phyloP scores from a whole-genome alignment of 345 rosid species.

The Orychophragmus violaceus region DNA sequence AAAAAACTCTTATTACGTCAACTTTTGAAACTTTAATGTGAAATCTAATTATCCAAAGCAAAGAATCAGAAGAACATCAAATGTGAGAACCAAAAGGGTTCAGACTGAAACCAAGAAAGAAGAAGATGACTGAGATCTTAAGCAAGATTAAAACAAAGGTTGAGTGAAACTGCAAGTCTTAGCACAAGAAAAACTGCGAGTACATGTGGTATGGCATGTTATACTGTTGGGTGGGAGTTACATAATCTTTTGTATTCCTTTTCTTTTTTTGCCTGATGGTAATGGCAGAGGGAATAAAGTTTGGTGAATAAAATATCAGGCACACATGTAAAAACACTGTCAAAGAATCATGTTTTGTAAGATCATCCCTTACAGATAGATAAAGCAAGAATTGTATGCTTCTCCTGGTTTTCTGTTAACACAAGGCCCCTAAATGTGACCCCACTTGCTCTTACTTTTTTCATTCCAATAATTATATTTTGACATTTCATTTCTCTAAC shows the following conservation, averaged over 20 bases:
- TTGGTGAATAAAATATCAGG: slow-evolving; percentile 22
- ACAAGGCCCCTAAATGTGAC: slow-evolving; percentile 30
- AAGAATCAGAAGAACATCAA: neutral
- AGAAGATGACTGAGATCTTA: neutral
- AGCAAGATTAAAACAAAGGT: slow-evolving; percentile 3
- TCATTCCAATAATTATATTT: slow-evolving; percentile 9
- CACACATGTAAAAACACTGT: slow-evolving; percentile 28
- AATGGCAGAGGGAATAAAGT: slow-evolving; percentile 45
- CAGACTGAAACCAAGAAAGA: neutral
- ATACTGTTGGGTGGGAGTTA: slow-evolving; percentile 27
- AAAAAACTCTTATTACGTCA: neutral
- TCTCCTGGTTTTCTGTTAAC: slow-evolving; percentile 46
- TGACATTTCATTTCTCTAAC: slow-evolving; percentile 7
- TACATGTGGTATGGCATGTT: slow-evolving; percentile 30
- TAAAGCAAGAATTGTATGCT: slow-evolving; percentile 29
- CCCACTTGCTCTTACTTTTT: slow-evolving; percentile 36
- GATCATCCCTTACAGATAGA: slow-evolving; percentile 35
- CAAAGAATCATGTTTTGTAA: slow-evolving; percentile 16
- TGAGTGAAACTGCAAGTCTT: slow-evolving; percentile 10
- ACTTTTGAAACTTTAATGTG: neutral
- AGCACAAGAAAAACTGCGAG: slow-evolving; percentile 22
- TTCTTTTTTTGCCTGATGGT: slow-evolving; percentile 20
- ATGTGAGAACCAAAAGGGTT: neutral
- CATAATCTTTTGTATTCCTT: slow-evolving; percentile 14
- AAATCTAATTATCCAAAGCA: neutral